Evolutionary conservation across 805 yeast species (phyloP).

Genomic region (Lachancea mirantina): DNA sequence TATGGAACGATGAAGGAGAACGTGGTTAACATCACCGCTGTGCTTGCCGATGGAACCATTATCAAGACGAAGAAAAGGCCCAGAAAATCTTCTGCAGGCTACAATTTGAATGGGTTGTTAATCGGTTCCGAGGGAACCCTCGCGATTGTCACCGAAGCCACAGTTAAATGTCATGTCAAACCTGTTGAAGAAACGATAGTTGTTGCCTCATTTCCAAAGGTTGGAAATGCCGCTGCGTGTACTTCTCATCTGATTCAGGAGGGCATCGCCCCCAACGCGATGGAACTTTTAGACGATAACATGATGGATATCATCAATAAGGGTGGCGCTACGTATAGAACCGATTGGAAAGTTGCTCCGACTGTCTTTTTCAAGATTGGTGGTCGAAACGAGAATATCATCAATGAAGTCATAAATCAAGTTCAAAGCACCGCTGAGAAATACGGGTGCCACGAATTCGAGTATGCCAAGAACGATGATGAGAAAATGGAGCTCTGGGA

Average conservation of each 20-base stretch:
- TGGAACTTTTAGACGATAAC: constrained; percentile 65
- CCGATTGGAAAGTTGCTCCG: constrained; percentile 51
- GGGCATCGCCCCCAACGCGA: constrained; percentile 65
- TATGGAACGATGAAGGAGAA: constrained; percentile 80
- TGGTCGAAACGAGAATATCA: constrained; percentile 37
- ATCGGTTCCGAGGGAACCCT: constrained; percentile 75
- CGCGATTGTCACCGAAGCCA: constrained; percentile 73
- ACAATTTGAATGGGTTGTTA: constrained; percentile 67
- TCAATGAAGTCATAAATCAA: constrained; percentile 39
- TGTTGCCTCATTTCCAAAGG: constrained; percentile 58
- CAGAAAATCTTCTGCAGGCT: constrained; percentile 72
- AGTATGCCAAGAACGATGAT: constrained; percentile 55
- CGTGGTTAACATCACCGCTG: constrained; percentile 61
- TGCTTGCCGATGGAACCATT: constrained; percentile 72
- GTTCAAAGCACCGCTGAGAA: constrained; percentile 45
- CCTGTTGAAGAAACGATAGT: constrained; percentile 63
- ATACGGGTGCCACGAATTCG: constrained; percentile 52
- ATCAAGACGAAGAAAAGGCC: constrained; percentile 70
- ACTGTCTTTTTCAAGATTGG: constrained; percentile 60
- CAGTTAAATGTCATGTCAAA: constrained; percentile 57
- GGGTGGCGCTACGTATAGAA: constrained; percentile 43
- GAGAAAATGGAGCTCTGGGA: constrained; percentile 66
- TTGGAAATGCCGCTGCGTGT: constrained; percentile 64
- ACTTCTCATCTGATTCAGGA: constrained; percentile 53
- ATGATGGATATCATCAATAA: constrained; percentile 62